phyloP scores from a whole-genome alignment of 78 protist species.

The Pigoraptor vietnamica region DNA sequence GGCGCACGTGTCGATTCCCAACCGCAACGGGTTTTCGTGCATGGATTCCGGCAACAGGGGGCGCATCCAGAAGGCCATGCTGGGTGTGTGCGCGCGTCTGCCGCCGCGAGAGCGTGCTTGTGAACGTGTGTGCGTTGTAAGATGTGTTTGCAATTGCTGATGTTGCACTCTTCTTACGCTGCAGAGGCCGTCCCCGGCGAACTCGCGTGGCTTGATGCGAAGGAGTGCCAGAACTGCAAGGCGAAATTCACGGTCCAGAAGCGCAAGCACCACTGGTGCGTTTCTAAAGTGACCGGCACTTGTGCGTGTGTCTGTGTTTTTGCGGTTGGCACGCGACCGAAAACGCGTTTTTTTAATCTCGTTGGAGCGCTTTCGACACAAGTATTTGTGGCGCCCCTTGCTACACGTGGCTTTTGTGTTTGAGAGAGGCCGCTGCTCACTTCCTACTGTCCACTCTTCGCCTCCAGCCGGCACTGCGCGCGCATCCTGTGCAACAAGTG shows the following conservation, averaged over 20 bases:
- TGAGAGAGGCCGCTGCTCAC: not conserved
- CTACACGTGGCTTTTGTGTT: too few relatives aligned
- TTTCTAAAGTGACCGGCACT: not conserved
- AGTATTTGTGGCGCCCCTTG: too few relatives aligned
- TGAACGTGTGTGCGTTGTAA: too few relatives aligned
- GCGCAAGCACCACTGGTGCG: conserved; percentile 5
- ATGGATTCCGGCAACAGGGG: not conserved
- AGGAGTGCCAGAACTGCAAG: not conserved
- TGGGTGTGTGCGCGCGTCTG: not conserved
- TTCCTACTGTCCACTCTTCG: not conserved
- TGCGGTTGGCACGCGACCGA: too few relatives aligned
- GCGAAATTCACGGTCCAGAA: not conserved
- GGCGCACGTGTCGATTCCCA: not conserved
- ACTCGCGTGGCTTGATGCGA: not conserved
- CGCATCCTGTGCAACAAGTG: conserved; percentile 5
- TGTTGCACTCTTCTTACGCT: not conserved
- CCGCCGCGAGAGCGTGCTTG: too few relatives aligned
- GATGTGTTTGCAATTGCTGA: too few relatives aligned
- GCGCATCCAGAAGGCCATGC: not conserved
- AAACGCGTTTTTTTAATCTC: too few relatives aligned
- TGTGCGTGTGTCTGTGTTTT: too few relatives aligned
- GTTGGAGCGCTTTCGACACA: too few relatives aligned
- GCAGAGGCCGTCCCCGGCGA: not conserved
- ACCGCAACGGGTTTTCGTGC: not conserved
- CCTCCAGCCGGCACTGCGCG: conserved; percentile 10